phyloP scores from a whole-genome alignment of 345 rosid species.

The Noccaea bulbosa region DNA sequence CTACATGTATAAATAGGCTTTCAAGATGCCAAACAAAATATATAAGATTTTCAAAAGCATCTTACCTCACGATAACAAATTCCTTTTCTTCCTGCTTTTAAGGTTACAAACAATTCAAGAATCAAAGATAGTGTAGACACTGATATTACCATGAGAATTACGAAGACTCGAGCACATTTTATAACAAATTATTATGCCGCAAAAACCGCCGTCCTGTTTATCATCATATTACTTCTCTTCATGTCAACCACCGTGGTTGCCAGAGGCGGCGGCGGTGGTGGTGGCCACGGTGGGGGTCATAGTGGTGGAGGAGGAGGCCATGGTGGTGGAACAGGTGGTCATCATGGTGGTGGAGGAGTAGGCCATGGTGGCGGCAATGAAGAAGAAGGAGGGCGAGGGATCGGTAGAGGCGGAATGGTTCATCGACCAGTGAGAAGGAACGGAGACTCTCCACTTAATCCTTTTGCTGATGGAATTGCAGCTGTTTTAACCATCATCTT shows the following conservation, averaged over 20 bases:
- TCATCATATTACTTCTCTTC: constrained; percentile 14
- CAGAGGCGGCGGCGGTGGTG: constrained; percentile 13
- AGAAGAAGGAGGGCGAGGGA: constrained; percentile 22
- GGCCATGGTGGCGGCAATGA: constrained; percentile 11
- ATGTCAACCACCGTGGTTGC: constrained; percentile 26
- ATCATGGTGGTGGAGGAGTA: neutral
- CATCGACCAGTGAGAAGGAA: constrained; percentile 31
- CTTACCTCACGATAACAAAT: constrained; percentile 4
- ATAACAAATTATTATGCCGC: constrained; percentile 11
- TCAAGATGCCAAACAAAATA: too few species aligned
- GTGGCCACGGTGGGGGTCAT: neutral
- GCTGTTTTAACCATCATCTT: neutral
- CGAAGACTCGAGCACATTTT: constrained; percentile 11
- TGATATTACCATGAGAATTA: constrained; percentile 32
- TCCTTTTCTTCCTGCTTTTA: neutral
- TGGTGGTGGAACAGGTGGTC: neutral
- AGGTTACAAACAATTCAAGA: constrained; percentile 28
- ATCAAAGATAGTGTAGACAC: constrained; percentile 25
- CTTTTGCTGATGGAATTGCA: constrained; percentile 7
- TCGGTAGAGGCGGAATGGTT: constrained; percentile 33
- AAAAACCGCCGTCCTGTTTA: constrained; percentile 6
- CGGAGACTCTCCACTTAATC: constrained; percentile 6
- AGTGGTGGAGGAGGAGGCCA: neutral
- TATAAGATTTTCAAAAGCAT: constrained; percentile 5
- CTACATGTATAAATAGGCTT: neutral